phyloP scores from a whole-genome alignment of 495 filamentous ascomycete species.

The Hypoxylon trugodes region DNA sequence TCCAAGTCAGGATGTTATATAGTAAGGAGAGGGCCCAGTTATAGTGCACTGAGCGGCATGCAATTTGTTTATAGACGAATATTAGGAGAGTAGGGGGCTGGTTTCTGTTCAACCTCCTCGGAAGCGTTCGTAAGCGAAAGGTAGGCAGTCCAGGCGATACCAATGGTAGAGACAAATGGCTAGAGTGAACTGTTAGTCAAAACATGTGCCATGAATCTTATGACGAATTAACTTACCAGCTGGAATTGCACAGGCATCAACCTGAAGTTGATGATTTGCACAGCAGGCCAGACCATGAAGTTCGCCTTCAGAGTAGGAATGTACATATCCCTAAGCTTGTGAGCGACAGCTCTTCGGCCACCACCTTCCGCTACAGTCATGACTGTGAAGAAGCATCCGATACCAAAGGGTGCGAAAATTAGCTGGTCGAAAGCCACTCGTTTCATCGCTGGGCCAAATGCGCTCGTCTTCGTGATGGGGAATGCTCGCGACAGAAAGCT shows the following conservation, averaged over 20 bases:
- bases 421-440: conserved; percentile 92
- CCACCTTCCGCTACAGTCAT: conserved; percentile 98
- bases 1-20: conserved; percentile 1
- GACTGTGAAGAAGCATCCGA: conserved; percentile 90
- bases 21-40: conserved; percentile 4
- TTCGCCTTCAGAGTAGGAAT: conserved; percentile 94
- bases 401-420: conserved; percentile 91
- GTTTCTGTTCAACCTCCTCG: conserved; percentile 63
- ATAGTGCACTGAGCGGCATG: background rate
- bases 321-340: conserved; percentile 94
- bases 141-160: conserved; percentile 99
- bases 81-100: conserved; percentile 40
- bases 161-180: conserved; percentile 96
- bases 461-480: conserved; percentile 80
- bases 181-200: conserved; percentile 46
- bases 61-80: conserved; percentile 41
- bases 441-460: conserved; percentile 82
- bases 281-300: conserved; percentile 93
- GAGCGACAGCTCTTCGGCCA: conserved; percentile 75
- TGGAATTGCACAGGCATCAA: conserved; percentile 96
- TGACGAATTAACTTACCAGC: conserved; percentile 73
- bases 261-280: conserved; percentile 97
- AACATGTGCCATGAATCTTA: background rate
- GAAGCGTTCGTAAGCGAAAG: conserved; percentile 92
- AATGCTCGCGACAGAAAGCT: conserved; percentile 83